Evolutionary conservation across 345 rosid genomes (phyloP), one percentile per base, ranked within the genome.

Genomic region (Turnera subulata): DNA sequence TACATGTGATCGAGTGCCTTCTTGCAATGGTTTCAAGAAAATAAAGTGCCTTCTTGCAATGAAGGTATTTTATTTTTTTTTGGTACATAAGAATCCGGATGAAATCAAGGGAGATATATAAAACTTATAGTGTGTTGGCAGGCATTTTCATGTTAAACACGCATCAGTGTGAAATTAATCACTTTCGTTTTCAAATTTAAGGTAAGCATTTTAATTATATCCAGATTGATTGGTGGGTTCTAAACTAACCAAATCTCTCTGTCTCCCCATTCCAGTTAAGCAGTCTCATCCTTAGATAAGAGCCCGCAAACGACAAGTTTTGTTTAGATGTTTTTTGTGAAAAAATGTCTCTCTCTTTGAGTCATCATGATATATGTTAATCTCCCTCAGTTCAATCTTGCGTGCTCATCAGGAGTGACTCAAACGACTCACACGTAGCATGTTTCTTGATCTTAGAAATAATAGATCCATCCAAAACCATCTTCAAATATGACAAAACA

Each of bases 381-480:
- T 0, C 26, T 48, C 6, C 22, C 52, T 14, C 0, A 14, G 33
- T 0, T 23, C 33, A 25, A 0, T n/a, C 8, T 20, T 58, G 25
- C 15, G 6, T 13, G 15, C 45, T 37, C 5, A 29, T 1, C 2
- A 21, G 51, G 63, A 66, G 67, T 72, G 82, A 64, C 58, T 68
- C 57, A 37, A 11, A 57, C 21, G 51, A 11, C 37, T 25, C 73
- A 47, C 58, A 80, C 85, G 82, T 77, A 59, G 80, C 82, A 24
- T 32, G 42, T 42, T 24, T 77, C 65, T 58, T 52, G 19, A 70
- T 73, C 84, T 57, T 66, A 67, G 5, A 19, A 69, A 71, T 42
- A 35, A 49, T 22, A 21, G 23, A 58, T 32, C n/a, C 32, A 46
- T 58, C 62, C 53, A 58, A 58, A 58, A 29, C 6, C 1, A 49